Evolutionary conservation across 768 basidiomycete genomes (phyloP).

Genomic region (Pholiota molesta): DNA sequence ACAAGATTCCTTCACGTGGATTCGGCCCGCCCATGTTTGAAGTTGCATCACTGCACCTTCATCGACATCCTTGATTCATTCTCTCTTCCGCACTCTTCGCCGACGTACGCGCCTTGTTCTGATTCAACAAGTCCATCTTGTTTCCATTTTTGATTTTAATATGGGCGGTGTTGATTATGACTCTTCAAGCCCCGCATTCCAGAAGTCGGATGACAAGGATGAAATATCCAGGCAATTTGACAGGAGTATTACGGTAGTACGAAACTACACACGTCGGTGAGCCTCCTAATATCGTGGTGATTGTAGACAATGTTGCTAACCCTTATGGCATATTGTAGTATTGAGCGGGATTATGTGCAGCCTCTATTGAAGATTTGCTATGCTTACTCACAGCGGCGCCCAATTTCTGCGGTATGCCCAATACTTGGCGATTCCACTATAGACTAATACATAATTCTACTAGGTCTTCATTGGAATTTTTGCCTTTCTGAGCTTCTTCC

Average conservation of each 20-base stretch:
- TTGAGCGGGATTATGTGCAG: slow-evolving; percentile 26
- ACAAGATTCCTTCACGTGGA: too few relatives aligned
- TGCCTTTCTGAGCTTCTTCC: slow-evolving; percentile 20
- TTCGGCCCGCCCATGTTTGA: neutral
- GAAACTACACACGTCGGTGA: slow-evolving; percentile 21
- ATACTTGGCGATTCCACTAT: neutral
- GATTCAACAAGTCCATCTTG: neutral
- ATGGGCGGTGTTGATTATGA: slow-evolving; percentile 14
- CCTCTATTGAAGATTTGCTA: slow-evolving; percentile 17
- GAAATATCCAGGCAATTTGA: slow-evolving; percentile 22
- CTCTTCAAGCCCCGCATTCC: slow-evolving; percentile 5
- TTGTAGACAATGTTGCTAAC: neutral
- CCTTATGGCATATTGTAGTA: slow-evolving; percentile 11
- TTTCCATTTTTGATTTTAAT: neutral
- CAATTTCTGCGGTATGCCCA: slow-evolving; percentile 23
- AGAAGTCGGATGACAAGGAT: slow-evolving; percentile 6
- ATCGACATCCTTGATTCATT: too few relatives aligned
- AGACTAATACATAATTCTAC: too few relatives aligned
- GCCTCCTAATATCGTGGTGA: neutral
- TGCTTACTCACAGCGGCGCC: slow-evolving; percentile 22
- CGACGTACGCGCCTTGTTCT: too few relatives aligned
- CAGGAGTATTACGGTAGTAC: slow-evolving; percentile 19
- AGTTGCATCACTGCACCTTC: neutral
- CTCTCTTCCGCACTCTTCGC: neutral
- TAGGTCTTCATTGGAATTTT: slow-evolving; percentile 27